Evolutionary conservation across 2,329 filamentous ascomycete species (phyloP).

Genomic region (Colletotrichum musicola): DNA sequence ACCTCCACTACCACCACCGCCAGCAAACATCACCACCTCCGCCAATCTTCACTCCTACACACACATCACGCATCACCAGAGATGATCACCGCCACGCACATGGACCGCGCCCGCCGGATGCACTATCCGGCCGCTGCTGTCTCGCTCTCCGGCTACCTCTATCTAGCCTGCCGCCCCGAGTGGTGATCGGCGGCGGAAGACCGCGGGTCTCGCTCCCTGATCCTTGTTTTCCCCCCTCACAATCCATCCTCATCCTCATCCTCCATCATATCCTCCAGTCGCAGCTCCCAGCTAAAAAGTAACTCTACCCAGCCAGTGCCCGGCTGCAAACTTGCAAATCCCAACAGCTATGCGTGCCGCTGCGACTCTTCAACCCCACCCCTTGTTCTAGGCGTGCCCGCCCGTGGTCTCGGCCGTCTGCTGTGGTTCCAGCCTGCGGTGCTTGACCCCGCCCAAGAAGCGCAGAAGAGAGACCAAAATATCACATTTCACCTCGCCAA

Average conservation of each 20-base stretch:
- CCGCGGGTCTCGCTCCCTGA: constrained; percentile 10
- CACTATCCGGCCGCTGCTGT: neutral
- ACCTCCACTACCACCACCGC: neutral
- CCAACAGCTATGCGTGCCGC: neutral
- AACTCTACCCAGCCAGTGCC: neutral
- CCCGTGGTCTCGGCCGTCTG: too few species aligned
- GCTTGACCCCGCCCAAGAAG: neutral
- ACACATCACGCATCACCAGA: neutral
- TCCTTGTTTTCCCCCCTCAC: constrained; percentile 8
- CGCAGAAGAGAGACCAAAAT: neutral
- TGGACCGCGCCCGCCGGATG: neutral
- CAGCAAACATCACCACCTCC: neutral
- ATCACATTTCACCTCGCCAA: constrained; percentile 4
- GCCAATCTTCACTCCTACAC: constrained; percentile 11
- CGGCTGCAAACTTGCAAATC: constrained; percentile 10
- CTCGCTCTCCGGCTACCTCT: neutral
- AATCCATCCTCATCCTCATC: constrained; percentile 13
- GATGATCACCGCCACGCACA: neutral
- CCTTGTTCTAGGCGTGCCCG: neutral
- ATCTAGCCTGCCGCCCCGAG: neutral
- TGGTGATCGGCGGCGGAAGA: constrained; percentile 12
- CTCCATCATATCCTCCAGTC: neutral
- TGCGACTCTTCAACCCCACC: neutral
- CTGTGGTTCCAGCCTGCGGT: too few species aligned
- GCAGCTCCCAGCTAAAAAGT: constrained; percentile 5